Percentiles rank a stretch among this genome's conserved stretches.
phyloP scores from a whole-genome alignment of 352 stramenopile species.

The Globisporangium echinulatum region DNA sequence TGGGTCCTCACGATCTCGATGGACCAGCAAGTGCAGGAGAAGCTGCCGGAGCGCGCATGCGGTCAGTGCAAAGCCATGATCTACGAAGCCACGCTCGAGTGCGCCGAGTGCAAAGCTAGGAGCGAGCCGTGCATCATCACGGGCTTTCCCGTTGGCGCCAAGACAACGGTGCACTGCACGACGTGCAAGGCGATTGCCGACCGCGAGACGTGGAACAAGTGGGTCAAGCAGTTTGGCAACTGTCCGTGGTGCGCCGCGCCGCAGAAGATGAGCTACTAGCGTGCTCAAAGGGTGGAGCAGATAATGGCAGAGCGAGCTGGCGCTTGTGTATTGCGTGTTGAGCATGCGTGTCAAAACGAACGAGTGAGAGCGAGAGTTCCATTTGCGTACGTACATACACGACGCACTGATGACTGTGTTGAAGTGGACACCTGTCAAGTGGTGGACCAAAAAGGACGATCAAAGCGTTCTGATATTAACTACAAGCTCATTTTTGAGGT shows the following conservation, averaged over 20 bases:
- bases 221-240: conserved; percentile 81
- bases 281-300: background rate
- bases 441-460: no score
- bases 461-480: background rate
- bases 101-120: conserved; percentile 66
- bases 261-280: conserved; percentile 83
- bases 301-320: no score
- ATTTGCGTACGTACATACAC: no score
- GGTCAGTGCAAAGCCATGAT: conserved; percentile 73
- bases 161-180: conserved; percentile 85
- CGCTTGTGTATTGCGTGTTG: no score
- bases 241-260: conserved; percentile 76
- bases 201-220: conserved; percentile 86
- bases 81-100: conserved; percentile 82
- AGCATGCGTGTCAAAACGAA: no score
- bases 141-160: conserved; percentile 83
- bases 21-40: conserved; percentile 91
- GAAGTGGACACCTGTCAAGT: no score
- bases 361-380: background rate
- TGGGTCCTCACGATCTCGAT: conserved; percentile 95
- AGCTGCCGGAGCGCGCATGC: conserved; percentile 72
- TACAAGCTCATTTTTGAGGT: background rate
- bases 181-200: conserved; percentile 85
- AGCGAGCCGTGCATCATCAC: conserved; percentile 88
- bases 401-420: no score